Evolutionary conservation across 306 rosid species (phyloP), one percentile per base, ranked within the genome.

Genomic region (Trifolium pratense): DNA sequence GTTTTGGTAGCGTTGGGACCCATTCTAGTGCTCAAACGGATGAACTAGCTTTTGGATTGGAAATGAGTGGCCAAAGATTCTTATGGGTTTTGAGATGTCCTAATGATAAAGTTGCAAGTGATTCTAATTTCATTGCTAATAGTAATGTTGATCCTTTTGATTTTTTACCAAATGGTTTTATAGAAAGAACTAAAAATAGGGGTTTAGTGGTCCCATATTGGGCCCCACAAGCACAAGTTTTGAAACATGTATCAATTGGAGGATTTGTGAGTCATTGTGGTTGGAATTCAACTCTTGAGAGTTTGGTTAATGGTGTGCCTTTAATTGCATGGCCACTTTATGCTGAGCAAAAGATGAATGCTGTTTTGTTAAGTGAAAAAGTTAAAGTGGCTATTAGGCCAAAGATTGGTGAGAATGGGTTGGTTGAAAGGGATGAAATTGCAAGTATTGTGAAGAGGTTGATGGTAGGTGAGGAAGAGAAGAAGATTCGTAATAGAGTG

Each of bases 161-260:
- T 0, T 80, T 74, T 4, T 20, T 80, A 20, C 80, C 84, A 16
- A 55, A 53, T 12, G 70, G 84, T 89, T 49, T 94, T 96, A 92
- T 87, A 76, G 78, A 80, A 43, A 80, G 84, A 0, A 74, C 79
- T 7, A 76, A 66, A 42, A 66, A 16, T 1, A 60, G 15, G 12
- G 81, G 85, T 6, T 39, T 76, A 1, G 71, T 76, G 10, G 55
- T 76, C 5, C 7, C 71, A 4, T 57, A 61, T 58, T 81, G 85
- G 81, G 85, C 78, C 0, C 81, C 85, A 18, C 85, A 81, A 29
- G n/a, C 71, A 15, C 61, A 58, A 37, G 63, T 81, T 1, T 73
- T 81, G 5, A 31, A 61, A 0, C 81, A 81, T 15, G 18, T 6
- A n/a, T 66, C 84, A 15, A 66, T 32, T 3, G 81, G 85, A 0